Conservation (phyloP, 371 early-diverging fungal species). For the Haplosporangium sp. region DNA sequence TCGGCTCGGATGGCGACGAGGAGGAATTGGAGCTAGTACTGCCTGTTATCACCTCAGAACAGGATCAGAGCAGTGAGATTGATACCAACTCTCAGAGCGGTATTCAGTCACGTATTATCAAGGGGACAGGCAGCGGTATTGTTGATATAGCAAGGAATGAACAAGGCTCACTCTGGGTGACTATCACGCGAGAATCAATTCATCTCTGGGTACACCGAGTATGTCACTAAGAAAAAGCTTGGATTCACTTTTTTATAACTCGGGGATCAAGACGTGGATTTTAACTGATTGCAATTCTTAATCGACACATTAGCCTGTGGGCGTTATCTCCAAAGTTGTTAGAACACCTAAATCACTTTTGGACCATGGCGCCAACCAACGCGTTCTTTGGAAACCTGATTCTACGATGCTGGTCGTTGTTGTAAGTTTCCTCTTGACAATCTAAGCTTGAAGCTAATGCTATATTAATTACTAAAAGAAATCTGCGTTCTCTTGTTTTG, state of each 20-base stretch:
- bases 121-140: conserved; percentile 48
- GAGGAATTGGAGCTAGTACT: conserved; percentile 53
- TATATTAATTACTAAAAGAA: neutral
- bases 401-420: conserved; percentile 55
- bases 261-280: neutral
- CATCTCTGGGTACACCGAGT: conserved; percentile 54
- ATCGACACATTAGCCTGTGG: conserved; percentile 29
- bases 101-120: conserved; percentile 40
- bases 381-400: conserved; percentile 55
- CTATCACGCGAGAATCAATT: conserved; percentile 52
- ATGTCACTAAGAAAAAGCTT: neutral
- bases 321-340: conserved; percentile 47
- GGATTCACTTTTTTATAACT: neutral
- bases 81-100: conserved; percentile 40
- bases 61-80: conserved; percentile 26
- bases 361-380: conserved; percentile 54
- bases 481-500: neutral
- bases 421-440: conserved; percentile 18
- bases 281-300: neutral
- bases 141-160: conserved; percentile 52
- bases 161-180: conserved; percentile 51
- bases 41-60: conserved; percentile 46
- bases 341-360: conserved; percentile 49
- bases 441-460: neutral
- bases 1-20: conserved; percentile 42